Conservation (phyloP, 1,284 basidiomycete genomes). For the Somion occarium region DNA sequence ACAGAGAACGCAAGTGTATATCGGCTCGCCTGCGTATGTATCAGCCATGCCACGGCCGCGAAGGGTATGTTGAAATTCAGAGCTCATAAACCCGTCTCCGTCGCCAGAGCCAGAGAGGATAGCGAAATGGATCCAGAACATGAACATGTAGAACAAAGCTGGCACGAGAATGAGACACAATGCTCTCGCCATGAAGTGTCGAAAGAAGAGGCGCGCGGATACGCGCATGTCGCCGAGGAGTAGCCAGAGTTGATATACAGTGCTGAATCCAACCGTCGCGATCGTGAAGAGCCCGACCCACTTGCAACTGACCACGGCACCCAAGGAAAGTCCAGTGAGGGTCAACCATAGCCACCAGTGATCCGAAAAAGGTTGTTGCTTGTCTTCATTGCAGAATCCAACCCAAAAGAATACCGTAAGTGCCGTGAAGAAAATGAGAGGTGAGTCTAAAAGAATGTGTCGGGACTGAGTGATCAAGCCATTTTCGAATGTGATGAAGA, state of each 20-base stretch:
- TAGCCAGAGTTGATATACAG: constrained; percentile 85
- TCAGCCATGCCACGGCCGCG: constrained; percentile 89
- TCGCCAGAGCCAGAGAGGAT: constrained; percentile 89
- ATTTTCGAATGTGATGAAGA: constrained; percentile 96
- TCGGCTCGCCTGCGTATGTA: constrained; percentile 74
- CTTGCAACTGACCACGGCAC: constrained; percentile 91
- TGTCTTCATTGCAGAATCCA: constrained; percentile 90
- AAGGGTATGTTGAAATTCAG: constrained; percentile 96
- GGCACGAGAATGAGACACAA: constrained; percentile 88
- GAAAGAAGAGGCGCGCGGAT: constrained; percentile 68
- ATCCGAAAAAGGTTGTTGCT: constrained; percentile 73
- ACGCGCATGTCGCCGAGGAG: constrained; percentile 87
- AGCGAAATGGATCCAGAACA: constrained; percentile 94
- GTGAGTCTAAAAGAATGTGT: constrained; percentile 95
- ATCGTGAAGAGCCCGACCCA: constrained; percentile 99
- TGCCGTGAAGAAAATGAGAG: constrained; percentile 96
- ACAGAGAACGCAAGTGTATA: not conserved
- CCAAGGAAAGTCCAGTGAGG: constrained; percentile 86
- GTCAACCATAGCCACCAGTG: constrained; percentile 92
- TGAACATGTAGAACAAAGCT: constrained; percentile 86
- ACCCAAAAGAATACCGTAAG: constrained; percentile 86
- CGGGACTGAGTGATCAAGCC: constrained; percentile 94
- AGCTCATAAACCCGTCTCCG: constrained; percentile 99
- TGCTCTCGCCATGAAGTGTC: constrained; percentile 87
- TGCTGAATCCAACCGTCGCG: constrained; percentile 86